phyloP scores from a whole-genome alignment of 1,284 basidiomycete species.

The Trichosporon ovoides region DNA sequence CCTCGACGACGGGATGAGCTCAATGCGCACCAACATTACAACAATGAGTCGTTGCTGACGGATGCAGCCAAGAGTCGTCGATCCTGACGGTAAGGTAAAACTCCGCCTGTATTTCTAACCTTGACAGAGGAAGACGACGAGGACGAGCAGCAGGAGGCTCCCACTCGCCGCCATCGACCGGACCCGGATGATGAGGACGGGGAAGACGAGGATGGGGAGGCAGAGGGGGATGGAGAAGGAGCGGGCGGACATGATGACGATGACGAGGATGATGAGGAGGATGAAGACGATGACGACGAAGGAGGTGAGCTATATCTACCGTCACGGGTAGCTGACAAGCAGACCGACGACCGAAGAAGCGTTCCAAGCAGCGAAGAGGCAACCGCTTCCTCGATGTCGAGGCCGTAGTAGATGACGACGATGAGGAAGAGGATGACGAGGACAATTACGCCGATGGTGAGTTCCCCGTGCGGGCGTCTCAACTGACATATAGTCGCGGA shows the following conservation, averaged over 20 bases:
- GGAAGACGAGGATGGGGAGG: constrained; percentile 21
- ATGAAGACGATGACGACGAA: constrained; percentile 52
- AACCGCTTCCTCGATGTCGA: constrained; percentile 92
- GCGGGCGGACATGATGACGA: constrained; percentile 29
- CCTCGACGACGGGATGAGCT: background rate
- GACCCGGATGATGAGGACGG: constrained; percentile 15
- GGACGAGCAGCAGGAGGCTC: constrained; percentile 10
- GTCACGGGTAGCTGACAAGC: constrained; percentile 4
- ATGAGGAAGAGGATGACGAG: constrained; percentile 90
- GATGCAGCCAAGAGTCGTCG: constrained; percentile 31
- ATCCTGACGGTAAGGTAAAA: constrained; percentile 35
- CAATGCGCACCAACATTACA: background rate
- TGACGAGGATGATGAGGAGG: constrained; percentile 54
- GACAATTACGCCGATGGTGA: constrained; percentile 65
- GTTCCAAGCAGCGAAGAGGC: constrained; percentile 54
- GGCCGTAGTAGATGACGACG: constrained; percentile 88
- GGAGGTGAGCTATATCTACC: constrained; percentile 23
- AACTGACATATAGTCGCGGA: constrained; percentile 48
- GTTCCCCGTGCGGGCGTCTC: constrained; percentile 26
- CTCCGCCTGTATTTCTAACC: background rate
- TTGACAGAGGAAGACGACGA: constrained; percentile 25
- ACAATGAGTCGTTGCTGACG: background rate
- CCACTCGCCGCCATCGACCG: background rate
- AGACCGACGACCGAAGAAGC: constrained; percentile 17
- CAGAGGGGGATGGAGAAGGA: constrained; percentile 44